Evolutionary conservation across 768 basidiomycete species (phyloP).

Genomic region (Hemileccinum rubropunctum): DNA sequence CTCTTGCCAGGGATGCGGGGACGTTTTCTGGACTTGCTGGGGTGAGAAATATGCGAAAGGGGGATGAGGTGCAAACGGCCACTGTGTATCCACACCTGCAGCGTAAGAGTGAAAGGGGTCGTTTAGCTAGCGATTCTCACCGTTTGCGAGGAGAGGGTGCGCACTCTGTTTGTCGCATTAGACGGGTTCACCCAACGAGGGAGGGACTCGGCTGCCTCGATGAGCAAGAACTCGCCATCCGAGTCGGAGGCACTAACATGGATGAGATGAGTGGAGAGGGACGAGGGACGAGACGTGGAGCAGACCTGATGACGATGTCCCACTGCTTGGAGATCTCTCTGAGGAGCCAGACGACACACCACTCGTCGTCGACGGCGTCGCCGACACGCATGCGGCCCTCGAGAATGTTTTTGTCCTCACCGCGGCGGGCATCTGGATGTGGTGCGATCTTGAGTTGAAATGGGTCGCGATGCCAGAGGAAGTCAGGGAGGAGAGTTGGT

Average conservation of each 20-base stretch:
- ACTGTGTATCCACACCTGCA: conserved; percentile 86
- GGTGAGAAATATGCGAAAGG: conserved; percentile 67
- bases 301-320: conserved; percentile 79
- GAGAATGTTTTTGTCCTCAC: conserved; percentile 49
- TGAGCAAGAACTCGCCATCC: conserved; percentile 94
- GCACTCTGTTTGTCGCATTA: conserved; percentile 90
- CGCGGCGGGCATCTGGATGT: conserved; percentile 37
- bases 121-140: conserved; percentile 34
- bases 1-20: conserved; percentile 40
- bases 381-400: conserved; percentile 90
- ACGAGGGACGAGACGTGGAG: not conserved
- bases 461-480: conserved; percentile 82
- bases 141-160: conserved; percentile 35
- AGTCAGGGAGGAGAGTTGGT: conserved; percentile 51
- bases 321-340: conserved; percentile 72
- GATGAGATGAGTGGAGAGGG: conserved; percentile 1
- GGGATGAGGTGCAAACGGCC: conserved; percentile 87
- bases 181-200: conserved; percentile 90
- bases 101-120: conserved; percentile 28
- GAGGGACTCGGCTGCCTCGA: conserved; percentile 89
- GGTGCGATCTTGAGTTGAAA: conserved; percentile 72
- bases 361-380: conserved; percentile 97
- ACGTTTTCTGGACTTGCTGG: conserved; percentile 51
- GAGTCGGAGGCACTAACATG: conserved; percentile 62
- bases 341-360: conserved; percentile 91